Evolutionary conservation across 306 rosid species (phyloP).

Genomic region (Inga leiocalycina): DNA sequence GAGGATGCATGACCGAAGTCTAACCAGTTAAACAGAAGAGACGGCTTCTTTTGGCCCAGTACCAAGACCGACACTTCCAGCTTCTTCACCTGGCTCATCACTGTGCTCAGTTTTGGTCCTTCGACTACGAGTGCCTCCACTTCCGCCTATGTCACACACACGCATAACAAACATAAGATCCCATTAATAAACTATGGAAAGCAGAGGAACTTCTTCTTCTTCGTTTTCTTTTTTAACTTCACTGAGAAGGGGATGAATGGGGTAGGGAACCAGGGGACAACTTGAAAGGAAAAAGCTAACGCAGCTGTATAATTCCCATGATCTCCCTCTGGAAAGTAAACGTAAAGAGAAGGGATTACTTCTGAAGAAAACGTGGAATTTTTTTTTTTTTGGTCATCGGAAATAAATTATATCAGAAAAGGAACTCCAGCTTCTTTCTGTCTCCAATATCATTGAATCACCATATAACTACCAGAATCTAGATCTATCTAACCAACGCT

Average conservation of each 20-base stretch:
- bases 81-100: conserved; percentile 90
- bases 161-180: neutral
- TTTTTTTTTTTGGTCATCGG: neutral
- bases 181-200: neutral
- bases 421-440: neutral
- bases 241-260: neutral
- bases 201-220: neutral
- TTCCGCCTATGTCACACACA: conserved; percentile 62
- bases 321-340: conserved; percentile 39
- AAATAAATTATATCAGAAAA: neutral
- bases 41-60: conserved; percentile 82
- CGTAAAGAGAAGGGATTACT: conserved; percentile 34
- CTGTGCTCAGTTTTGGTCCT: conserved; percentile 81
- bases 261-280: conserved; percentile 20
- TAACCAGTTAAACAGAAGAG: conserved; percentile 76
- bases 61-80: conserved; percentile 89
- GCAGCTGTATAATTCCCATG: conserved; percentile 30
- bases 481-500: conserved; percentile 50
- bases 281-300: conserved; percentile 42
- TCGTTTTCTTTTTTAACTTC: neutral
- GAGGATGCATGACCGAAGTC: conserved; percentile 39
- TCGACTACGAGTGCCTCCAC: conserved; percentile 87
- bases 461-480: conserved; percentile 17
- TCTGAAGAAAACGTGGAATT: conserved; percentile 35
- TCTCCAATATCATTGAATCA: conserved; percentile 18